Conservation (phyloP, 176 grass and related monocot genomes). For the Ampelocalamus luodianensis region DNA sequence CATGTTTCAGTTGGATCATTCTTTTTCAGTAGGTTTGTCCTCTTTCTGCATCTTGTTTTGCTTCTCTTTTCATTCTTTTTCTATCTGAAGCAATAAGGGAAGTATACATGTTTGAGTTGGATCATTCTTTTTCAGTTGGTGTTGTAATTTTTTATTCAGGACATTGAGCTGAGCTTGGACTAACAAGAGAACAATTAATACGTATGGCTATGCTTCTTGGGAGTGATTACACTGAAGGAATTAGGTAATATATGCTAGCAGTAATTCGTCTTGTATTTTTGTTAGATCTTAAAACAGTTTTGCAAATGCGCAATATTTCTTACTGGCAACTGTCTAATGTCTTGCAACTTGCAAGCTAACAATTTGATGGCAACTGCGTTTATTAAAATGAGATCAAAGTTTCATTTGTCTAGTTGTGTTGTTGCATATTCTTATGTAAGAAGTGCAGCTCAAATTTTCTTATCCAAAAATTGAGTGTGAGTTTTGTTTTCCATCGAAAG, state of each 20-base stretch:
- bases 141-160: slow-evolving; percentile 68
- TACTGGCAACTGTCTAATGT: not conserved
- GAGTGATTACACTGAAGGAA: slow-evolving; percentile 95
- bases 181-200: slow-evolving; percentile 85
- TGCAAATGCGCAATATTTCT: not conserved
- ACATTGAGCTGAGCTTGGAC: slow-evolving; percentile 92
- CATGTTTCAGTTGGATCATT: slow-evolving; percentile 26
- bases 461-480: not conserved
- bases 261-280: slow-evolving; percentile 29
- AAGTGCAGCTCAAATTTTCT: slow-evolving; percentile 25
- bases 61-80: slow-evolving; percentile 32
- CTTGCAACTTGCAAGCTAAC: slow-evolving; percentile 18
- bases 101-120: not conserved
- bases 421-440: slow-evolving; percentile 14
- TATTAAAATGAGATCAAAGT: slow-evolving; percentile 32
- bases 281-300: slow-evolving; percentile 10
- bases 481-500: slow-evolving; percentile 1
- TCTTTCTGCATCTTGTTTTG: slow-evolving; percentile 24
- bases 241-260: slow-evolving; percentile 69
- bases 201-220: slow-evolving; percentile 96
- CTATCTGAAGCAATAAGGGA: slow-evolving; percentile 3
- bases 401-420: slow-evolving; percentile 27
- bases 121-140: slow-evolving; percentile 3
- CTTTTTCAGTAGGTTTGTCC: slow-evolving; percentile 48
- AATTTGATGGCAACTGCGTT: not conserved